Evolutionary conservation across 305 asterid genomes (phyloP).

Genomic region (Fraxinus velutina): DNA sequence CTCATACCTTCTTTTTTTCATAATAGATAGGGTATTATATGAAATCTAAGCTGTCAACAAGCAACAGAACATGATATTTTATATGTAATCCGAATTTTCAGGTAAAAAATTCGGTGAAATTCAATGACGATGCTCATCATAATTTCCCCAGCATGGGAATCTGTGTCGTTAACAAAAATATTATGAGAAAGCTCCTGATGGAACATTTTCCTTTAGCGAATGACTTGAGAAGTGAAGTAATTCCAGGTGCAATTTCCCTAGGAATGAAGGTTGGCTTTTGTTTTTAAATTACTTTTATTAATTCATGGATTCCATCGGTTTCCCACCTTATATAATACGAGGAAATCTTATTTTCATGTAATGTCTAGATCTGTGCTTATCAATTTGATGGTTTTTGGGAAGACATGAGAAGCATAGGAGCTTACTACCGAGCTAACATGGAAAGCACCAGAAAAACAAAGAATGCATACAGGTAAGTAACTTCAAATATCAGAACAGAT

Average conservation of each 20-base stretch:
- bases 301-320: background rate
- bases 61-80: background rate
- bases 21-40: background rate
- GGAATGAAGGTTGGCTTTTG: constrained; percentile 63
- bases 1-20: background rate
- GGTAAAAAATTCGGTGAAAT: background rate
- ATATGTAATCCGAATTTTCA: too few relatives aligned
- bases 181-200: constrained; percentile 61
- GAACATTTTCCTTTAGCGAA: constrained; percentile 54
- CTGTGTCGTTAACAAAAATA: constrained; percentile 57
- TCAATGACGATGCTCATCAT: background rate
- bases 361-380: constrained; percentile 49
- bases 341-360: background rate
- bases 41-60: background rate
- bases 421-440: constrained; percentile 67
- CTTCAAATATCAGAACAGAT: constrained; percentile 13
- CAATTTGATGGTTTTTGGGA: constrained; percentile 75
- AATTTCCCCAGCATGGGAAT: constrained; percentile 65
- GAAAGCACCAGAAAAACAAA: constrained; percentile 42
- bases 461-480: constrained; percentile 42
- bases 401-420: constrained; percentile 69
- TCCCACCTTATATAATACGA: background rate
- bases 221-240: constrained; percentile 57
- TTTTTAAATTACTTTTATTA: background rate
- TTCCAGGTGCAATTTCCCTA: constrained; percentile 69